Conservation (phyloP, 139 green algal species). For the Ettlia oleoabundans region DNA sequence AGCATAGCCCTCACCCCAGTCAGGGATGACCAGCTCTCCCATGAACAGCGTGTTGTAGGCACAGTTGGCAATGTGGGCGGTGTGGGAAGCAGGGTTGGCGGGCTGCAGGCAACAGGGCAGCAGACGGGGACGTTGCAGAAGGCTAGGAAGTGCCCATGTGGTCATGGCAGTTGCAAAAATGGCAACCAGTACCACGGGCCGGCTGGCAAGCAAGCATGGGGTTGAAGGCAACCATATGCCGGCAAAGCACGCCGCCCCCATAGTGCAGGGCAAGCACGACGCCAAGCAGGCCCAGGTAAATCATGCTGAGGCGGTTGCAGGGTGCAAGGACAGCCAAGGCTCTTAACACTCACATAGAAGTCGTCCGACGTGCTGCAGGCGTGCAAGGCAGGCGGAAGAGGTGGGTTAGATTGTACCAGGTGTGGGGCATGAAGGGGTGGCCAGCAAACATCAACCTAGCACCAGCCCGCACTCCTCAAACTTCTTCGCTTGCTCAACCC, state of each 20-base stretch:
- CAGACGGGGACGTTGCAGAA: neutral
- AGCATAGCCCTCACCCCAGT: conserved; percentile 51
- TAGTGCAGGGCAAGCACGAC: too few species aligned
- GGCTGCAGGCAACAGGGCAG: conserved; percentile 62
- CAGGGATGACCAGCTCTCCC: conserved; percentile 54
- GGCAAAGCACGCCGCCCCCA: too few species aligned
- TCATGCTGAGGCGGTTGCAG: too few species aligned
- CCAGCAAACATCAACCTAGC: too few species aligned
- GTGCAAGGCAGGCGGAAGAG: too few species aligned
- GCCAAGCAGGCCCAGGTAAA: neutral
- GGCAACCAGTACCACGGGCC: too few species aligned
- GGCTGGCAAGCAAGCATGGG: neutral
- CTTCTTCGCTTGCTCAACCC: too few species aligned
- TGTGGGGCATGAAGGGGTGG: neutral
- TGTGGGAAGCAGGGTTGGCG: conserved; percentile 71
- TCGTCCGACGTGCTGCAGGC: conserved; percentile 77
- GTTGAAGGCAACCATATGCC: too few species aligned
- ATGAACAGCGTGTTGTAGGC: conserved; percentile 85
- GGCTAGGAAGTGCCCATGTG: neutral
- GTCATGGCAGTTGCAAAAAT: neutral
- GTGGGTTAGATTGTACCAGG: too few species aligned
- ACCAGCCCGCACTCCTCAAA: too few species aligned
- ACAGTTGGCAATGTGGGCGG: conserved; percentile 89
- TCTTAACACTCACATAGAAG: conserved; percentile 53
- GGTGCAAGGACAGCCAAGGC: too few species aligned